Base-by-base conservation (phyloP, 2,329 filamentous ascomycete species). In the Cladosporium colombiae region DNA sequence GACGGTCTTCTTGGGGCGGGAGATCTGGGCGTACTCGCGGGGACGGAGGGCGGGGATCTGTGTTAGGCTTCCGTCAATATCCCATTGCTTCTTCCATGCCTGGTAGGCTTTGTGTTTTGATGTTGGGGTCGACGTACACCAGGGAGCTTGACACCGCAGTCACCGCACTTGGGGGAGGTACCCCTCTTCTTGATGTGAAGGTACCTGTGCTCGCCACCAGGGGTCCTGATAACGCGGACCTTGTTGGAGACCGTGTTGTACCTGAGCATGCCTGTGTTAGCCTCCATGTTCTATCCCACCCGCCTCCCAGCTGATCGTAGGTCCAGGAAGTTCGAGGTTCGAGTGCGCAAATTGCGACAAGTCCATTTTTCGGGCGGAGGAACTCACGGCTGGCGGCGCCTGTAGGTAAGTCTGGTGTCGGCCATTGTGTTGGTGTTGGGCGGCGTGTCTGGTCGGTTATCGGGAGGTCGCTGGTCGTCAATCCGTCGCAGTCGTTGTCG, bases 151-250 rank as follows among this genome's bases (percentile, higher is more conserved):
- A 88, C 89, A 80, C 95, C 95, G 81, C 96, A 99, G 88, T 99
- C 95, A 88, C 96, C 92, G 82, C 95, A 99, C 88, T 99, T 99
- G 81, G 95, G 95, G 73, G 93, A 91, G 81, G 93, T 96, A 77
- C 93, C 95, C 82, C 90, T 91, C 92, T 99, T 99, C 91, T 98
- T 98, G 87, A 97, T 93, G 90, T 99, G 94, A 77, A 98, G 91
- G 81, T 97, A 90, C 82, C 95, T 90, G 79, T 97, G 89, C 82
- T 94, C 88, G 82, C 95, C 95, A 82, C 95, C 96, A 75, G 96
- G 95, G 75, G 95, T 99, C 89, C 95, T 95, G 84, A 97, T 83
- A 79, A 96, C 87, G 81, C 95, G 91, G 82, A 95, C 94, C 84
- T 93, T 92, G 91, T 99, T 97, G 82, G 92, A 96, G 81, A 86